phyloP scores from a whole-genome alignment of 768 basidiomycete genomes.

The Holtermannia corniformis region DNA sequence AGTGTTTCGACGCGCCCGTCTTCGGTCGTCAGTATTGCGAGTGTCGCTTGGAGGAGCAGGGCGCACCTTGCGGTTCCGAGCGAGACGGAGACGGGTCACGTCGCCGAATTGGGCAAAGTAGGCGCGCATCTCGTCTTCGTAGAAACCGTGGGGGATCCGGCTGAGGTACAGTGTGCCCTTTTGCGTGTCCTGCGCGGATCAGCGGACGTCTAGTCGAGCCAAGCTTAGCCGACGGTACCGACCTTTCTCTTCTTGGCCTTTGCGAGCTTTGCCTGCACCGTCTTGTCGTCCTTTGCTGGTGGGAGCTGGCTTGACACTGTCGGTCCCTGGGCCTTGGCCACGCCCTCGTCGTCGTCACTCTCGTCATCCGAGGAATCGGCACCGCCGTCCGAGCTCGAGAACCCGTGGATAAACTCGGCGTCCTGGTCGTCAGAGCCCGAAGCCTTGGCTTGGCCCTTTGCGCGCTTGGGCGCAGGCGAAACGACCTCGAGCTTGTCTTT shows the following conservation, averaged over 20 bases:
- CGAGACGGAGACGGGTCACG: slow-evolving; percentile 75
- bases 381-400: slow-evolving; percentile 49
- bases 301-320: slow-evolving; percentile 55
- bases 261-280: slow-evolving; percentile 54
- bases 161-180: slow-evolving; percentile 81
- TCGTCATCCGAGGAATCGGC: slow-evolving; percentile 58
- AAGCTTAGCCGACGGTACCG: slow-evolving; percentile 28
- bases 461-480: slow-evolving; percentile 13
- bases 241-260: slow-evolving; percentile 58
- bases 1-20: slow-evolving; percentile 95
- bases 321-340: slow-evolving; percentile 28
- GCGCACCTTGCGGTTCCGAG: slow-evolving; percentile 78
- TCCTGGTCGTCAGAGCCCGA: slow-evolving; percentile 14
- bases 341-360: slow-evolving; percentile 47
- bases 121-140: slow-evolving; percentile 81
- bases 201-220: neutral
- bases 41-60: neutral
- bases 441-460: slow-evolving; percentile 4
- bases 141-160: slow-evolving; percentile 92
- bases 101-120: slow-evolving; percentile 95
- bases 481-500: slow-evolving; percentile 8
- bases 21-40: slow-evolving; percentile 33
- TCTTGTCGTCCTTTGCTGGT: slow-evolving; percentile 79
- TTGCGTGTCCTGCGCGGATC: slow-evolving; percentile 49
- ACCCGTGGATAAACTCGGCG: slow-evolving; percentile 46